phyloP scores from a whole-genome alignment of 352 stramenopile genomes.

The Peronospora belbahrii region DNA sequence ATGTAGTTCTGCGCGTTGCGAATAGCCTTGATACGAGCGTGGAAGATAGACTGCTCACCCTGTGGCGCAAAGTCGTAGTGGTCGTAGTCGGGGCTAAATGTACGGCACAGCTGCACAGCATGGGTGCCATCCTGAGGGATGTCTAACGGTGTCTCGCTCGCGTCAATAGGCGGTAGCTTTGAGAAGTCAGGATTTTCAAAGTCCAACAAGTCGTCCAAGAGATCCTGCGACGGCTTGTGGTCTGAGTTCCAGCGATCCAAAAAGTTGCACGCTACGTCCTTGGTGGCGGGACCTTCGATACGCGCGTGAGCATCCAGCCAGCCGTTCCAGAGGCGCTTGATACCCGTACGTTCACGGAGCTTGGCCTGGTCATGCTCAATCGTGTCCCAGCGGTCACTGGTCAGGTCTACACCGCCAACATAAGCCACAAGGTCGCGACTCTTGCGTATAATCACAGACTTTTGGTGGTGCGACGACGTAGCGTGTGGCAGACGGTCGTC shows the following conservation, averaged over 20 bases:
- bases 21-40: constrained; percentile 51
- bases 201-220: constrained; percentile 40
- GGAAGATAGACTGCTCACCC: constrained; percentile 47
- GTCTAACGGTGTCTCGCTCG: constrained; percentile 6
- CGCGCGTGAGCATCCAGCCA: constrained; percentile 56
- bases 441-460: constrained; percentile 49
- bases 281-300: constrained; percentile 34
- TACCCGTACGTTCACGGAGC: constrained; percentile 30
- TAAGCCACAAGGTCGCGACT: constrained; percentile 33
- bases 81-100: constrained; percentile 40
- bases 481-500: constrained; percentile 53
- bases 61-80: constrained; percentile 38
- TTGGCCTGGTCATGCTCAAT: constrained; percentile 40
- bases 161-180: constrained; percentile 12
- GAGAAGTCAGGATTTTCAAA: constrained; percentile 41
- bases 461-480: constrained; percentile 64
- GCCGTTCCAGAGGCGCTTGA: constrained; percentile 36
- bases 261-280: constrained; percentile 62
- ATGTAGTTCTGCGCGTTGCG: constrained; percentile 49
- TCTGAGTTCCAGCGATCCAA: constrained; percentile 52
- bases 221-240: constrained; percentile 26
- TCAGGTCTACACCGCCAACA: constrained; percentile 49
- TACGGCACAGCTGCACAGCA: constrained; percentile 45
- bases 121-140: constrained; percentile 9
- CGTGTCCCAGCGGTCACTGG: constrained; percentile 55